phyloP scores from a whole-genome alignment of 2,329 filamentous ascomycete species.

The Zymoseptoria passerinii region DNA sequence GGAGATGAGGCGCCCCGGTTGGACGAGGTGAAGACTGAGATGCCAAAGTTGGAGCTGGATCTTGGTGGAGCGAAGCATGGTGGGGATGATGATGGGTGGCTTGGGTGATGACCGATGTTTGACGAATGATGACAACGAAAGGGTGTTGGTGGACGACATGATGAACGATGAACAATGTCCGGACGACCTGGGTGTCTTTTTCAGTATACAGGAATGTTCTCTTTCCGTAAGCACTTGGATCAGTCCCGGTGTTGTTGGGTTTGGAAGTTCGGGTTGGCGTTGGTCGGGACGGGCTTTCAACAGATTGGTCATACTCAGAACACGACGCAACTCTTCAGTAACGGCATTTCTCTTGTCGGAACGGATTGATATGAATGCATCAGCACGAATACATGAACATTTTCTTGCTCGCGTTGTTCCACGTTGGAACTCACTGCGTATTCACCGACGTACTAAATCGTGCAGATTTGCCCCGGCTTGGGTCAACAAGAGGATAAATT shows the following conservation, averaged over 20 bases:
- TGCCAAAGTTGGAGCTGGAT: slow-evolving; percentile 21
- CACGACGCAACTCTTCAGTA: not conserved
- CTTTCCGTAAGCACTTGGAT: not conserved
- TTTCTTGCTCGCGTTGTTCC: not conserved
- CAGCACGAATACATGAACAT: not conserved
- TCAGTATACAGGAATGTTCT: not conserved
- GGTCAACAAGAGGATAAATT: not conserved
- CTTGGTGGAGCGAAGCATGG: slow-evolving; percentile 11
- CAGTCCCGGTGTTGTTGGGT: not conserved
- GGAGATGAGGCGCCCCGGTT: slow-evolving; percentile 19
- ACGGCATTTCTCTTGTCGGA: not conserved
- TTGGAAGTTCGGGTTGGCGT: not conserved
- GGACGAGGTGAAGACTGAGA: slow-evolving; percentile 11
- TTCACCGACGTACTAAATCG: no score
- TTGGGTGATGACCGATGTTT: slow-evolving; percentile 19
- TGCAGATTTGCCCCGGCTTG: not conserved
- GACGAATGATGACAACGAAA: not conserved
- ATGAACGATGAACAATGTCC: not conserved
- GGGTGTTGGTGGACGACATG: not conserved
- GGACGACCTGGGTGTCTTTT: not conserved
- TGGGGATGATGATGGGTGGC: slow-evolving; percentile 26
- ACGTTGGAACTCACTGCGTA: no score
- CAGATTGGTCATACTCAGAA: not conserved
- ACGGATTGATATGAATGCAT: not conserved
- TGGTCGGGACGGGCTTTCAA: not conserved